phyloP scores from a whole-genome alignment of 2,329 filamentous ascomycete genomes.

The Fusarium sp. region DNA sequence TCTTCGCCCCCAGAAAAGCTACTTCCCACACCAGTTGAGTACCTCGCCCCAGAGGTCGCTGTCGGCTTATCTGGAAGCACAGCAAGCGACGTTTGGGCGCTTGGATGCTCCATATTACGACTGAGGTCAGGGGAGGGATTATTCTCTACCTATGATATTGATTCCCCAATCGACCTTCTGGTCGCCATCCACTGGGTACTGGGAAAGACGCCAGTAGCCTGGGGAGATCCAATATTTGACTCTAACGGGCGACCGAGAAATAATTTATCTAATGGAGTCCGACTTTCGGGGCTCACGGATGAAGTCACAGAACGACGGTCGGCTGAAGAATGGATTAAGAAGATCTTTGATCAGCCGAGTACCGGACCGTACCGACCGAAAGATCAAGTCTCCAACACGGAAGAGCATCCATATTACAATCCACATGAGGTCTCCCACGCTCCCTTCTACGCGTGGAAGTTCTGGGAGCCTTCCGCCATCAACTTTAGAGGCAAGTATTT shows the following conservation, averaged over 20 bases:
- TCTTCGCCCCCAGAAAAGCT: constrained; percentile 30
- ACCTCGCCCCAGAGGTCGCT: constrained; percentile 39
- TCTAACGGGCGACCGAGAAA: constrained; percentile 8
- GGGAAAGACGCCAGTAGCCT: neutral
- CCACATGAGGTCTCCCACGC: neutral
- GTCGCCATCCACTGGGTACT: neutral
- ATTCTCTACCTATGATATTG: neutral
- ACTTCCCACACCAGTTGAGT: neutral
- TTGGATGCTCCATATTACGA: neutral
- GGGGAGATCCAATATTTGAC: neutral
- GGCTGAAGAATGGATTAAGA: neutral
- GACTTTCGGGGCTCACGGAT: neutral
- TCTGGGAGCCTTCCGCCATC: constrained; percentile 35
- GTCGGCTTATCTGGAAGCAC: constrained; percentile 14
- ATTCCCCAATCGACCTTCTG: neutral
- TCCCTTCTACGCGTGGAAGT: constrained; percentile 12
- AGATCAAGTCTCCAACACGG: neutral
- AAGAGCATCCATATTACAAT: neutral
- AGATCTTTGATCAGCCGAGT: neutral
- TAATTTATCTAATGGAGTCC: neutral
- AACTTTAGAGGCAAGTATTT: constrained; percentile 26
- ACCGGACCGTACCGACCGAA: neutral
- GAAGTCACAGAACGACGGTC: neutral
- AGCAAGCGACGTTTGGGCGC: neutral
- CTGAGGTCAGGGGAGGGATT: neutral